Conservation (phyloP, 768 basidiomycete species). For the Suillus fuscotomentosus region DNA sequence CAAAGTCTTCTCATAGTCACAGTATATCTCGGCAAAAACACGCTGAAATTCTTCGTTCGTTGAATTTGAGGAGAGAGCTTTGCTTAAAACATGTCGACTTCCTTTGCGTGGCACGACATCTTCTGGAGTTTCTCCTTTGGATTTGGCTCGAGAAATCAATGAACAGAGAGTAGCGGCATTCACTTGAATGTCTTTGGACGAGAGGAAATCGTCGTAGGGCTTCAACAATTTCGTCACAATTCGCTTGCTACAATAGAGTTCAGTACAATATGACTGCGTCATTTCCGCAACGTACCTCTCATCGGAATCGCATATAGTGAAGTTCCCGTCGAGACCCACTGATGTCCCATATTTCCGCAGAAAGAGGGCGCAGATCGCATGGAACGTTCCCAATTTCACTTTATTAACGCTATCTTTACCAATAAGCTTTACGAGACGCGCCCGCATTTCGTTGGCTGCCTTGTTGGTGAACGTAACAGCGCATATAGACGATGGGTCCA, state of each 20-base stretch:
- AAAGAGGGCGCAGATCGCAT: constrained; percentile 71
- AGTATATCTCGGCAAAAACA: constrained; percentile 54
- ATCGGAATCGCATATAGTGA: constrained; percentile 79
- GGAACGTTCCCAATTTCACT: constrained; percentile 76
- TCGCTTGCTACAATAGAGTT: constrained; percentile 53
- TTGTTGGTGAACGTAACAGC: constrained; percentile 91
- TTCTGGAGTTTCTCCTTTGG: constrained; percentile 57
- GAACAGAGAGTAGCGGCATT: constrained; percentile 56
- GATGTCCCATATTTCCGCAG: constrained; percentile 60
- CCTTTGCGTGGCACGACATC: constrained; percentile 32
- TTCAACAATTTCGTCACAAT: constrained; percentile 60
- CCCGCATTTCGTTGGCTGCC: constrained; percentile 84
- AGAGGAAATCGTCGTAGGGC: constrained; percentile 46
- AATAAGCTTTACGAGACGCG: constrained; percentile 63
- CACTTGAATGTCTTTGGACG: constrained; percentile 45
- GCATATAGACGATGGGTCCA: constrained; percentile 61
- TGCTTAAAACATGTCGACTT: constrained; percentile 9
- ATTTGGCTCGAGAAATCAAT: constrained; percentile 69
- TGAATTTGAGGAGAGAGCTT: background rate
- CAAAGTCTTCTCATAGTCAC: constrained; percentile 63
- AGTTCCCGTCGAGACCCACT: constrained; percentile 67
- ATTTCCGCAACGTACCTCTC: constrained; percentile 51
- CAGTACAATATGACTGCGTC: constrained; percentile 2
- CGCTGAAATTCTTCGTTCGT: constrained; percentile 30
- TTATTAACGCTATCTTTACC: constrained; percentile 54